phyloP scores from a whole-genome alignment of 805 yeast genomes.

The Ogataea naganishii region DNA sequence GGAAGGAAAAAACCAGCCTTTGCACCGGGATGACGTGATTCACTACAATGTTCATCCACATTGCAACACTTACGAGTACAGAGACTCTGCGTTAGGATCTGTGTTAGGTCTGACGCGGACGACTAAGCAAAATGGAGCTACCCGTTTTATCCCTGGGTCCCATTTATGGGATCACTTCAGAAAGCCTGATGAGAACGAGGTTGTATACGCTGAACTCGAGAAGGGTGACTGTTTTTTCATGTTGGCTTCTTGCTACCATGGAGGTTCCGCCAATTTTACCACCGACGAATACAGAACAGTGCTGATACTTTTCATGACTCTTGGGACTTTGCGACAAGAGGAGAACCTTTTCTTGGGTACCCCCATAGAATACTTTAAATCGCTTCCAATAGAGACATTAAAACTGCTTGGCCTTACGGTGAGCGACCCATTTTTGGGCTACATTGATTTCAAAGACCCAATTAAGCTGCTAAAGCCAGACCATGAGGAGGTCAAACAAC shows the following conservation, averaged over 20 bases:
- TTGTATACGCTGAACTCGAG: constrained; percentile 19
- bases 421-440: constrained; percentile 12
- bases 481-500: constrained; percentile 2
- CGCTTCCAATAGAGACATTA: constrained; percentile 10
- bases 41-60: constrained; percentile 14
- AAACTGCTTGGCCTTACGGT: constrained; percentile 12
- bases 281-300: constrained; percentile 17
- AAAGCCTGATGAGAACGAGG: constrained; percentile 14
- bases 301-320: constrained; percentile 20
- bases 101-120: constrained; percentile 13
- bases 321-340: constrained; percentile 20
- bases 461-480: constrained; percentile 6
- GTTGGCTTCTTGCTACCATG: constrained; percentile 23
- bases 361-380: constrained; percentile 17
- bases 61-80: constrained; percentile 9
- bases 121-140: constrained; percentile 21
- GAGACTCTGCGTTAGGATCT: constrained; percentile 15
- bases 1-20: constrained; percentile 11
- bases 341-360: constrained; percentile 19
- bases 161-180: constrained; percentile 23
- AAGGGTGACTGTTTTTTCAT: constrained; percentile 23
- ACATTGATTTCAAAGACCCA: constrained; percentile 12
- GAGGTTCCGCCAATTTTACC: constrained; percentile 22
- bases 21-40: constrained; percentile 18
- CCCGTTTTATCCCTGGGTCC: constrained; percentile 25